These are phyloP conservation scores for Hypoxylon crocopeplum DNA, from an alignment of 495 filamentous ascomycete species.

Conservation along the genomic window DNA sequence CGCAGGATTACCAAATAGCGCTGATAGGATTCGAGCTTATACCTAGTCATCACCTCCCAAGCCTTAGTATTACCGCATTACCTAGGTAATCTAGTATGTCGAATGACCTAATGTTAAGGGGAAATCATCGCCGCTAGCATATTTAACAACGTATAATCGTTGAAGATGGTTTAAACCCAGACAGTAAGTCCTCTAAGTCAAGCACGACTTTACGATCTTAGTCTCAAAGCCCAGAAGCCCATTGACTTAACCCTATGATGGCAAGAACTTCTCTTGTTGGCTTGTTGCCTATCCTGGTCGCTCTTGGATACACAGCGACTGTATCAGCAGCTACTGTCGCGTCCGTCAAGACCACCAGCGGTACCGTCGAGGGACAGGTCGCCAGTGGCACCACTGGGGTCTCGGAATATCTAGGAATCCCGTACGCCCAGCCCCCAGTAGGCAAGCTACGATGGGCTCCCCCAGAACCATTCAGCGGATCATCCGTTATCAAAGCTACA, in stretches of 20 bases:
- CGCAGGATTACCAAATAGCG: too few species aligned
- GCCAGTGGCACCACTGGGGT: conserved; percentile 47
- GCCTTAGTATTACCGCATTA: too few species aligned
- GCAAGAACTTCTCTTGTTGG: background rate
- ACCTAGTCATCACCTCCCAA: too few species aligned
- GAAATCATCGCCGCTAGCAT: background rate
- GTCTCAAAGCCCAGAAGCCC: background rate
- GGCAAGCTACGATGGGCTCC: conserved; percentile 54
- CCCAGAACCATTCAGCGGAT: conserved; percentile 31
- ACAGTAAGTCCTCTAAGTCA: background rate
- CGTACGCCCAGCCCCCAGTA: conserved; percentile 54
- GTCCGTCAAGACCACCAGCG: conserved; percentile 41
- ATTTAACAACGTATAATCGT: background rate
- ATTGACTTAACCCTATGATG: background rate
- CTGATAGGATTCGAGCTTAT: too few species aligned
- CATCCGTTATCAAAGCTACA: conserved; percentile 24
- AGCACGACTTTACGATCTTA: background rate
- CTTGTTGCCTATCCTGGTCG: background rate
- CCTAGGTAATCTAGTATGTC: too few species aligned
- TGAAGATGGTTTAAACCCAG: background rate
- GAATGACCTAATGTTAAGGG: too few species aligned
- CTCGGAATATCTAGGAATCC: conserved; percentile 58
- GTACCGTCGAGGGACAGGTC: conserved; percentile 53
- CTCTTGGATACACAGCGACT: background rate
- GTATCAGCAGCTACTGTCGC: background rate